Conservation (phyloP, 1,139 yeast species). For the Saccharomyces pastorianus region DNA sequence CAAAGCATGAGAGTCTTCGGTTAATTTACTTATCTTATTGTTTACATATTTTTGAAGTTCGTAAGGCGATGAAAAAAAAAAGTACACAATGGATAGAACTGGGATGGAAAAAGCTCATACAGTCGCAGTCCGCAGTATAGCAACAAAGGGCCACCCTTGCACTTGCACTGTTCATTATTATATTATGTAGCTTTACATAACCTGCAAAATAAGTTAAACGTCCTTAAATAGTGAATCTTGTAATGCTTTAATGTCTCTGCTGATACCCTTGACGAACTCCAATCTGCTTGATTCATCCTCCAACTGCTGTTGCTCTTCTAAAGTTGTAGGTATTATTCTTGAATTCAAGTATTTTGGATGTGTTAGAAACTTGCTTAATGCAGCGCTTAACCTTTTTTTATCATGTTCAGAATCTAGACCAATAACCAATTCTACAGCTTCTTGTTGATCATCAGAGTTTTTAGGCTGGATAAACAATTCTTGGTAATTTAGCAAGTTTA, state of each 20-base stretch:
- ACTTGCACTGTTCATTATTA: not conserved
- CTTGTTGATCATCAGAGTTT: constrained; percentile 18
- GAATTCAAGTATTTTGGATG: constrained; percentile 81
- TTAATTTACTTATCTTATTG: not conserved
- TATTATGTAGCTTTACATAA: not conserved
- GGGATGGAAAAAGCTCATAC: not conserved
- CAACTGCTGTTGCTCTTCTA: constrained; percentile 54
- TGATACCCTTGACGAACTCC: constrained; percentile 42
- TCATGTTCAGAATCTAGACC: constrained; percentile 55
- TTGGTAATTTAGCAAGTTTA: constrained; percentile 43
- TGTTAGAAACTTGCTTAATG: constrained; percentile 61
- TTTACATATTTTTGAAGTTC: not conserved
- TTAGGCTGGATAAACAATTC: constrained; percentile 33
- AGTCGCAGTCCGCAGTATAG: not conserved
- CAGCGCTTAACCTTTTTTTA: constrained; percentile 48
- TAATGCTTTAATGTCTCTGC: constrained; percentile 49
- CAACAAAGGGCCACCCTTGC: not conserved
- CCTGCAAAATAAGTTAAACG: not conserved
- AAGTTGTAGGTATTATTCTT: constrained; percentile 52
- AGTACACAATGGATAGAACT: not conserved
- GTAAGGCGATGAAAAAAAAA: not conserved
- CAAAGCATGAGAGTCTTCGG: not conserved
- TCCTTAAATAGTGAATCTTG: constrained; percentile 35
- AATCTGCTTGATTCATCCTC: constrained; percentile 39
- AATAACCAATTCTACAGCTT: constrained; percentile 38